A percentile compares a stretch with the other conserved stretches of the same genome.
Conservation (phyloP, 2,329 filamentous ascomycete species). For the Xenoacremonium recifei region DNA sequence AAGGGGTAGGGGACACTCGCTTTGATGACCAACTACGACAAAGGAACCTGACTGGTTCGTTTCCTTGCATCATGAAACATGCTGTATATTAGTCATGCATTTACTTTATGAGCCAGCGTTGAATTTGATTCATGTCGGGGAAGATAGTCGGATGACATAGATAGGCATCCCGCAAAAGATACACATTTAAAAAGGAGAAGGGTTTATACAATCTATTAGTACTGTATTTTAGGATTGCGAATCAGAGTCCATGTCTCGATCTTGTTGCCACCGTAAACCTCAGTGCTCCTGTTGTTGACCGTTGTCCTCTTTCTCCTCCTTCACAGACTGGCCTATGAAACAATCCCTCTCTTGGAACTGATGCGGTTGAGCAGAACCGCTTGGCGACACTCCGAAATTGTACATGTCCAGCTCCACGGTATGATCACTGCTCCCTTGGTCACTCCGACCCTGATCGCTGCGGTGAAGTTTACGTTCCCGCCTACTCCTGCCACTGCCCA, state of each 20-base stretch:
- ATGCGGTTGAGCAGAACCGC: constrained; percentile 10
- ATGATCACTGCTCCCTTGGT: constrained; percentile 26
- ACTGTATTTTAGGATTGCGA: too few species aligned
- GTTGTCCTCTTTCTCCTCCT: constrained; percentile 32
- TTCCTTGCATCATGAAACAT: constrained; percentile 9
- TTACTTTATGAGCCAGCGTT: too few species aligned
- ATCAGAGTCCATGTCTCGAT: too few species aligned
- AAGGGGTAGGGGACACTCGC: constrained; percentile 4
- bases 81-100: constrained; percentile 23
- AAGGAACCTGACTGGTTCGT: constrained; percentile 4
- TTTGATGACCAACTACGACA: constrained; percentile 5
- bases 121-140: too few species aligned
- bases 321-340: constrained; percentile 36
- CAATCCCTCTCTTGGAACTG: constrained; percentile 32
- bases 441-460: constrained; percentile 25
- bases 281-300: too few species aligned
- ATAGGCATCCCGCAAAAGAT: too few species aligned
- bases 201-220: too few species aligned
- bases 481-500: constrained; percentile 23
- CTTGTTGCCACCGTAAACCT: too few species aligned
- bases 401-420: constrained; percentile 30
- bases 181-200: too few species aligned
- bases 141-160: too few species aligned
- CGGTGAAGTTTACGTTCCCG: constrained; percentile 15
- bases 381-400: constrained; percentile 13